Percentiles rank a stretch among this genome's conserved stretches.
Conservation (phyloP, 495 filamentous ascomycete genomes). For the Cercophora newfieldiana region DNA sequence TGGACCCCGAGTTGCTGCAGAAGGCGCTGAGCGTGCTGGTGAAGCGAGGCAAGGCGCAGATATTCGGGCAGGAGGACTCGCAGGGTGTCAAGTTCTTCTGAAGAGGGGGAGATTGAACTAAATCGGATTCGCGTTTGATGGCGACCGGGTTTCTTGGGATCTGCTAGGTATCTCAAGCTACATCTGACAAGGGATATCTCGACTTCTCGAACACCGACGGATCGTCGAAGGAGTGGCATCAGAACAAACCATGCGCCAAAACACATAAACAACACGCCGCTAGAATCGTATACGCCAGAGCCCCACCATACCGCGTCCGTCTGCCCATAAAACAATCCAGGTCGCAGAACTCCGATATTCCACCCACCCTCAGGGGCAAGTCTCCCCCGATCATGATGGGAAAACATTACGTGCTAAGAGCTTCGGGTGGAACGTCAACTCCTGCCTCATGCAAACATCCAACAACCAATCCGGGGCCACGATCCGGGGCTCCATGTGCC, state of each 20-base stretch:
- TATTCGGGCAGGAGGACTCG: slow-evolving; percentile 85
- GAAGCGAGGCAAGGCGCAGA: slow-evolving; percentile 86
- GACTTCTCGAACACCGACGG: not conserved
- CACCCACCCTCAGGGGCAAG: too few relatives aligned
- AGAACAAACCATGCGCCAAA: not conserved
- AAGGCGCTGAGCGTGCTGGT: slow-evolving; percentile 77
- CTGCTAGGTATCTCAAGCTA: not conserved
- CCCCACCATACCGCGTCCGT: not conserved
- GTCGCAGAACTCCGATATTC: not conserved
- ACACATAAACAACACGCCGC: not conserved
- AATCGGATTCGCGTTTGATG: not conserved
- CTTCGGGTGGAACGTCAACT: slow-evolving; percentile 61
- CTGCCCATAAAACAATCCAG: not conserved
- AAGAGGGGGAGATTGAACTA: slow-evolving; percentile 13
- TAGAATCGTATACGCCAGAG: not conserved
- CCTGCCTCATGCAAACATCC: slow-evolving; percentile 83
- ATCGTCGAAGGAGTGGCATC: not conserved
- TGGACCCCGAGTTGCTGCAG: slow-evolving; percentile 77
- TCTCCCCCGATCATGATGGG: not conserved
- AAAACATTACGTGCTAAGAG: slow-evolving; percentile 50
- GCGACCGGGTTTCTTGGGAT: not conserved
- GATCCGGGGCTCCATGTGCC: slow-evolving; percentile 71
- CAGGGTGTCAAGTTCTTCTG: slow-evolving; percentile 96
- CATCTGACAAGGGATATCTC: not conserved
- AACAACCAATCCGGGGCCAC: slow-evolving; percentile 86